Conservation (phyloP, 768 basidiomycete species). For the Pholiota molesta region DNA sequence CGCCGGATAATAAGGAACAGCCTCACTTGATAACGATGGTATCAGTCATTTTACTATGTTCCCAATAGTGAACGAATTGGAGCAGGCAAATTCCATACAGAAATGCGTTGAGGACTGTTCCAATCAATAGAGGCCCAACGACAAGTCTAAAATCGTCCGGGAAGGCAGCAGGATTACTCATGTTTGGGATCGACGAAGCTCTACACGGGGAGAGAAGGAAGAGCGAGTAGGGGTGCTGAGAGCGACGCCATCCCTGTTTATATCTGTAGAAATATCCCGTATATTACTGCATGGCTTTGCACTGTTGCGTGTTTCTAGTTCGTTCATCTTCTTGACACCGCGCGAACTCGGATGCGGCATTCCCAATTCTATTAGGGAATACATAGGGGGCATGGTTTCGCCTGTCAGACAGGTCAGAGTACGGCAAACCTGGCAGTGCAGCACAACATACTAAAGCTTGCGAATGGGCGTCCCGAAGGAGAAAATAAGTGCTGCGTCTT, state of each 20-base stretch:
- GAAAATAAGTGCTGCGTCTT: background rate
- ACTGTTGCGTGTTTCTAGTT: background rate
- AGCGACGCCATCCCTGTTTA: background rate
- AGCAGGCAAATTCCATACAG: constrained; percentile 27
- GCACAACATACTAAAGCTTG: background rate
- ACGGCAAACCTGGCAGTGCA: background rate
- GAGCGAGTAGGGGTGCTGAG: background rate
- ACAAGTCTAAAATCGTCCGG: constrained; percentile 2
- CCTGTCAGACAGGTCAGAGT: background rate
- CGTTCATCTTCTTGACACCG: background rate
- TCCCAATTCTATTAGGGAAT: background rate
- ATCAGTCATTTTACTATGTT: constrained; percentile 15
- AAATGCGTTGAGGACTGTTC: constrained; percentile 23
- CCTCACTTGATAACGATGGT: constrained; percentile 15
- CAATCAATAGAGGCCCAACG: constrained; percentile 29
- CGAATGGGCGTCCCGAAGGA: background rate
- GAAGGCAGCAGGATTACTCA: background rate
- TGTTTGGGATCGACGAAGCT: background rate
- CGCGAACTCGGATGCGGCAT: background rate
- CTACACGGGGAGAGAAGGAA: background rate
- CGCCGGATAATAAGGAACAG: background rate
- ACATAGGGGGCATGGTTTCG: background rate
- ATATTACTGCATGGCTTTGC: background rate
- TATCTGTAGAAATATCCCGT: background rate
- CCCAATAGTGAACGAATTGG: constrained; percentile 27